phyloP scores from a whole-genome alignment of 306 rosid genomes.

The Styphnolobium japonicum region DNA sequence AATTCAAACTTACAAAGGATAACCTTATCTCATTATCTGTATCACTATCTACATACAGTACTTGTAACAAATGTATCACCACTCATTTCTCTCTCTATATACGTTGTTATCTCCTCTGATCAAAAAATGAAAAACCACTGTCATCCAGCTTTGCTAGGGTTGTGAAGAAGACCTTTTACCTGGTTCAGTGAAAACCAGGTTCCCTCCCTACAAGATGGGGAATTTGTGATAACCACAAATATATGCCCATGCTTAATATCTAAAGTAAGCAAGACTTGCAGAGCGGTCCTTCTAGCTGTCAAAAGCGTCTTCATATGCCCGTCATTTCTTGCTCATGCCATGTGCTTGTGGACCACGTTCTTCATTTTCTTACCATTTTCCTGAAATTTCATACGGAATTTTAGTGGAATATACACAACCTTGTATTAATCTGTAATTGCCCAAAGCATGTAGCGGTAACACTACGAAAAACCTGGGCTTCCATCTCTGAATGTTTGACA shows the following conservation, averaged over 20 bases:
- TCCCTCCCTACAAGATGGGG: conserved; percentile 38
- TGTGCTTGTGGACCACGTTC: conserved; percentile 34
- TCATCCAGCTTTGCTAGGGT: too few species aligned
- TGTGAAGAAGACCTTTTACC: too few species aligned
- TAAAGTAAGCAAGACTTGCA: conserved; percentile 13
- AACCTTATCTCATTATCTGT: too few species aligned
- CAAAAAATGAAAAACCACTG: too few species aligned
- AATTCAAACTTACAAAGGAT: too few species aligned
- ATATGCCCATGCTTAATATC: background rate
- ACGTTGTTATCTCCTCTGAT: too few species aligned
- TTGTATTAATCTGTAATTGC: background rate
- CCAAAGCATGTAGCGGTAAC: background rate
- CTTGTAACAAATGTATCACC: too few species aligned
- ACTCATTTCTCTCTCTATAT: too few species aligned
- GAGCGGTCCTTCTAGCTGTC: conserved; percentile 37
- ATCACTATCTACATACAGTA: too few species aligned
- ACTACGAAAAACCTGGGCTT: background rate
- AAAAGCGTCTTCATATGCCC: conserved; percentile 38
- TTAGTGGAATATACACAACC: background rate
- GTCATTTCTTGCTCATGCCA: background rate
- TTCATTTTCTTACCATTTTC: background rate
- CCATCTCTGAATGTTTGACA: background rate
- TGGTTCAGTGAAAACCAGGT: conserved; percentile 10
- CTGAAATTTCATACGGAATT: background rate
- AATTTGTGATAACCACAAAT: conserved; percentile 41